Percentiles rank a stretch among this genome's conserved stretches.
These are phyloP conservation scores for Noccaea caerulescens DNA, from an alignment of 345 rosid species.

Conservation along the genomic window DNA sequence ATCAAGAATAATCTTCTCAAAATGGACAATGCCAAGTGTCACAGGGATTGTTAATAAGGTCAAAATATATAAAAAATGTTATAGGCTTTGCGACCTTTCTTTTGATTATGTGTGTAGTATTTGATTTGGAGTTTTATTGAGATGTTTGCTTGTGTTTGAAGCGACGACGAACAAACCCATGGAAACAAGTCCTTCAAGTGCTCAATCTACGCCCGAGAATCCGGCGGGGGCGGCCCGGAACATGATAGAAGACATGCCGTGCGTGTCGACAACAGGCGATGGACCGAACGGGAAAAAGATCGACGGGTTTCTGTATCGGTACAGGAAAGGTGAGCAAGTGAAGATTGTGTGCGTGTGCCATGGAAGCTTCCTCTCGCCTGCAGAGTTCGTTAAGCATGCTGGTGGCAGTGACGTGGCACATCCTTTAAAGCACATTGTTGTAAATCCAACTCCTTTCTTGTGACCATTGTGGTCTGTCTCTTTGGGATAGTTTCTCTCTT, in stretches of 20 bases:
- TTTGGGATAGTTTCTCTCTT: slow-evolving; percentile 13
- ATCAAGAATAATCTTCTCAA: no score
- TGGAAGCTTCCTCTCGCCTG: slow-evolving; percentile 79
- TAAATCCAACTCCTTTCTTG: slow-evolving; percentile 58
- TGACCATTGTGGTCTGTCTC: slow-evolving; percentile 26
- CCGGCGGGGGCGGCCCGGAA: slow-evolving; percentile 25
- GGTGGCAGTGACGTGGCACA: slow-evolving; percentile 71
- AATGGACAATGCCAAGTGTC: background rate
- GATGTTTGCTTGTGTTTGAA: slow-evolving; percentile 36
- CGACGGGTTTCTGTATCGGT: slow-evolving; percentile 81
- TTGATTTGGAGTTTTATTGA: slow-evolving; percentile 15
- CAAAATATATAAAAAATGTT: background rate
- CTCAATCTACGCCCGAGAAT: slow-evolving; percentile 42
- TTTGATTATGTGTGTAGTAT: background rate
- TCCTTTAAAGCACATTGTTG: slow-evolving; percentile 83
- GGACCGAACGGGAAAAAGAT: slow-evolving; percentile 76
- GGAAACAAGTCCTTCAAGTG: slow-evolving; percentile 56
- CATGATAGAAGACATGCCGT: slow-evolving; percentile 80
- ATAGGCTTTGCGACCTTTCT: background rate
- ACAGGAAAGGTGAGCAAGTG: slow-evolving; percentile 75
- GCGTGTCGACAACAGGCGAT: slow-evolving; percentile 77
- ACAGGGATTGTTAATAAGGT: no score
- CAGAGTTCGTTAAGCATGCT: slow-evolving; percentile 85
- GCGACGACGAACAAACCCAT: slow-evolving; percentile 51
- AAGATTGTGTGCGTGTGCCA: slow-evolving; percentile 89